Conservation (phyloP, 202 grass and related monocot genomes). For the Hordeum pubiflorum region DNA sequence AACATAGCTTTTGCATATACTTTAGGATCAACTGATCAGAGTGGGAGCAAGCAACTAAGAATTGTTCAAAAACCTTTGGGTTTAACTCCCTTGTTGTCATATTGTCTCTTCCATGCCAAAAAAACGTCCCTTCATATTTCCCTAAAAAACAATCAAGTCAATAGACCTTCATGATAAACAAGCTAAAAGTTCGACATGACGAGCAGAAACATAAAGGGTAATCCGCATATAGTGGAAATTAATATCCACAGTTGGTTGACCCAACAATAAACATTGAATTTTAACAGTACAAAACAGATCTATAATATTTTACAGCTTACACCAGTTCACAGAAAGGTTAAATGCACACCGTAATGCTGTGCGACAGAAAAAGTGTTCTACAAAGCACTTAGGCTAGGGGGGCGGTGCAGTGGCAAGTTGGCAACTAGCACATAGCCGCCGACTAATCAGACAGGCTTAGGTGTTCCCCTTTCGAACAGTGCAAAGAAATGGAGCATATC, state of each 20-base stretch:
- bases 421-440: too few species aligned
- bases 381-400: too few species aligned
- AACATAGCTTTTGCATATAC: not conserved
- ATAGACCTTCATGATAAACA: not conserved
- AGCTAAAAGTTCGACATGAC: not conserved
- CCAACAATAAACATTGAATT: conserved; percentile 13
- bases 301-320: not conserved
- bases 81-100: conserved; percentile 73
- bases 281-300: not conserved
- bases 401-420: too few species aligned
- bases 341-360: not conserved
- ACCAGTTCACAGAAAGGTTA: not conserved
- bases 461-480: too few species aligned
- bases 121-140: conserved; percentile 70
- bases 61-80: conserved; percentile 61
- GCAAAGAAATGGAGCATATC: too few species aligned
- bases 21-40: conserved; percentile 9
- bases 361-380: not conserved
- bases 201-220: conserved; percentile 14
- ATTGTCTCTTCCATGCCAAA: conserved; percentile 98
- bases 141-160: conserved; percentile 33
- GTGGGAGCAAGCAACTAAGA: conserved; percentile 7
- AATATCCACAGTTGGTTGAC: not conserved
- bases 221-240: not conserved
- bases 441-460: too few species aligned